Conservation (phyloP, 2,329 filamentous ascomycete species). For the Penicillium sp. region DNA sequence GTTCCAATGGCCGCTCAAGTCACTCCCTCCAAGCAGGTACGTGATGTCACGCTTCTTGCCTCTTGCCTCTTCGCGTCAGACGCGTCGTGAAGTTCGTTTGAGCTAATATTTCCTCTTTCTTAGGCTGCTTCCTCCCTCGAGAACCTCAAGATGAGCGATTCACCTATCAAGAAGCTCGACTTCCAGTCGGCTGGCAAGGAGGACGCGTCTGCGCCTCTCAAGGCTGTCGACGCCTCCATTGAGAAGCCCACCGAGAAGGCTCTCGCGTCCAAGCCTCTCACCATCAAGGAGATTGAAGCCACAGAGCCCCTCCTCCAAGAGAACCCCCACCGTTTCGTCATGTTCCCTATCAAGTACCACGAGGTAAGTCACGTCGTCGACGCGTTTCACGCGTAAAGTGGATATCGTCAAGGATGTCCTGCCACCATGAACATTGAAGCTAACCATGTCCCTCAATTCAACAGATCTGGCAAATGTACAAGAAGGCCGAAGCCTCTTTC, state of each 20-base stretch:
- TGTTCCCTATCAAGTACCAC: slow-evolving; percentile 99
- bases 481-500: slow-evolving; percentile 99
- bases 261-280: slow-evolving; percentile 46
- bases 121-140: slow-evolving; percentile 86
- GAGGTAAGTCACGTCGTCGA: slow-evolving; percentile 71
- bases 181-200: slow-evolving; percentile 77
- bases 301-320: slow-evolving; percentile 91
- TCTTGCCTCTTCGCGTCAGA: slow-evolving; percentile 32
- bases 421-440: slow-evolving; percentile 5
- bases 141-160: slow-evolving; percentile 83
- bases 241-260: slow-evolving; percentile 55
- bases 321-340: slow-evolving; percentile 92
- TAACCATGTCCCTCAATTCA: slow-evolving; percentile 15
- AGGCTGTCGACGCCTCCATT: slow-evolving; percentile 55
- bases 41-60: slow-evolving; percentile 44
- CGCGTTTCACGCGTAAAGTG: slow-evolving; percentile 69
- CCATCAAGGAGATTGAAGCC: slow-evolving; percentile 67
- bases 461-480: slow-evolving; percentile 99
- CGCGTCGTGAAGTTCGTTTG: slow-evolving; percentile 33
- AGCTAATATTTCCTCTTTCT: slow-evolving; percentile 40
- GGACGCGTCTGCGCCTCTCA: slow-evolving; percentile 61
- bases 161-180: slow-evolving; percentile 85
- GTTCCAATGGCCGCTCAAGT: slow-evolving; percentile 71
- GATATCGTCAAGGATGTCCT: slow-evolving; percentile 22
- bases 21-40: slow-evolving; percentile 71